These are phyloP conservation scores for Tylopilus sp. DNA, from an alignment of 768 basidiomycete genomes.

Conservation along the genomic window DNA sequence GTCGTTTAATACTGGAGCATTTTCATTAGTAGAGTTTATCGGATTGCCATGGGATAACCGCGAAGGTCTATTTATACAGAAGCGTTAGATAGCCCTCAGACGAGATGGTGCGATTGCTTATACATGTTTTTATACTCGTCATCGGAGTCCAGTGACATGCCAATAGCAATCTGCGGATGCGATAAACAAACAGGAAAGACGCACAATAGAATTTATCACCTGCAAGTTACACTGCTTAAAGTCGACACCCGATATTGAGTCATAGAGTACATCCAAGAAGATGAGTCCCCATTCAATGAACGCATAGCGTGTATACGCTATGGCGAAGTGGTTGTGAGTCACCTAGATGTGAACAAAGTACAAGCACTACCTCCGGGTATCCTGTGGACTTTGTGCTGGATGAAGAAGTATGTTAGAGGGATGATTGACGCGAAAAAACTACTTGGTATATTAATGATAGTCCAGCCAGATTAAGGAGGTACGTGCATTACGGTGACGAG, in stretches of 20 bases:
- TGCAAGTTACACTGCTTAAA: slow-evolving; percentile 52
- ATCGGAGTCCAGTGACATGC: slow-evolving; percentile 25
- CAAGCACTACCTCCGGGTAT: slow-evolving; percentile 69
- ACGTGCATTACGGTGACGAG: slow-evolving; percentile 48
- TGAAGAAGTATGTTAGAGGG: slow-evolving; percentile 79
- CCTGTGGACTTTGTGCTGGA: slow-evolving; percentile 78
- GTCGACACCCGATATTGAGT: slow-evolving; percentile 62
- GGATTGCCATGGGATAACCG: slow-evolving; percentile 7
- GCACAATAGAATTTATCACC: slow-evolving; percentile 32
- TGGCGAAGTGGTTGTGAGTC: slow-evolving; percentile 3
- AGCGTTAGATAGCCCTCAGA: slow-evolving; percentile 24
- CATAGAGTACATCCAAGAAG: slow-evolving; percentile 66
- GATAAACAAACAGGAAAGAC: neutral
- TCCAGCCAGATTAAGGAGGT: neutral
- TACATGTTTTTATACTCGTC: slow-evolving; percentile 41
- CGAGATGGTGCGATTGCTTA: slow-evolving; percentile 41
- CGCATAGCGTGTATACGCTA: slow-evolving; percentile 83
- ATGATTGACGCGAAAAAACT: slow-evolving; percentile 72
- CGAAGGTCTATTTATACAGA: slow-evolving; percentile 18
- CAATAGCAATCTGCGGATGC: slow-evolving; percentile 20
- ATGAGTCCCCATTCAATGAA: slow-evolving; percentile 90
- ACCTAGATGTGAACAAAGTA: neutral
- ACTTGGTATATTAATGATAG: slow-evolving; percentile 4
- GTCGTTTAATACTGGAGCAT: neutral
- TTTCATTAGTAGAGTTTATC: neutral